Percentiles rank a stretch among this genome's conserved stretches.
Evolutionary conservation across 805 yeast genomes (phyloP).

Genomic region (Priceomyces fermenticarens): DNA sequence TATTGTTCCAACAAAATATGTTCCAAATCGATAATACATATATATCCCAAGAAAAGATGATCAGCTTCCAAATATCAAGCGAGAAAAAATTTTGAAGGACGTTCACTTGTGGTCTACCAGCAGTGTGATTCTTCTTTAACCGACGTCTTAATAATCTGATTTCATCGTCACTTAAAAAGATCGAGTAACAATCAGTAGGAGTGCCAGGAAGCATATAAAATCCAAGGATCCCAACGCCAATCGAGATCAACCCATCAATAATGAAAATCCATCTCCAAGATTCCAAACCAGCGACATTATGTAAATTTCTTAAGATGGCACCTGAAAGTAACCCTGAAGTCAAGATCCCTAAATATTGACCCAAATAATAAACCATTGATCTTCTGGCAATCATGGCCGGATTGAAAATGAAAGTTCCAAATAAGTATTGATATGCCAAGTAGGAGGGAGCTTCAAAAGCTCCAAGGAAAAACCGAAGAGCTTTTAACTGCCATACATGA

Average conservation of each 20-base stretch:
- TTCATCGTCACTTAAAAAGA: slow-evolving; percentile 24
- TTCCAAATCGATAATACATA: slow-evolving; percentile 51
- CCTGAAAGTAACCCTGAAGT: slow-evolving; percentile 59
- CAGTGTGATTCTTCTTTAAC: slow-evolving; percentile 11
- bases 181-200: slow-evolving; percentile 37
- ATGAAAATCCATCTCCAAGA: slow-evolving; percentile 73
- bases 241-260: slow-evolving; percentile 54
- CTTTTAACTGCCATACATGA: slow-evolving; percentile 48
- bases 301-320: slow-evolving; percentile 41
- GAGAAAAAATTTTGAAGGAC: slow-evolving; percentile 32
- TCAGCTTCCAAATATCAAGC: slow-evolving; percentile 21
- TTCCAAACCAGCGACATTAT: slow-evolving; percentile 48
- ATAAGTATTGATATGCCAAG: slow-evolving; percentile 31
- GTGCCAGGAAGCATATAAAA: slow-evolving; percentile 59
- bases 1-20: slow-evolving; percentile 57
- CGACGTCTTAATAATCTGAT: slow-evolving; percentile 19
- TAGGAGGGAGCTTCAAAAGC: slow-evolving; percentile 58
- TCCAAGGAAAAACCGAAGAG: slow-evolving; percentile 59
- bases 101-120: slow-evolving; percentile 12
- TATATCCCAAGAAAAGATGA: slow-evolving; percentile 53
- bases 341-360: slow-evolving; percentile 55
- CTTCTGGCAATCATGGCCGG: slow-evolving; percentile 20
- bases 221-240: slow-evolving; percentile 53
- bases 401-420: slow-evolving; percentile 41
- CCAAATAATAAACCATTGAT: slow-evolving; percentile 45